Conservation (phyloP, 1,139 yeast genomes). For the Geotrichum klebahnii region DNA sequence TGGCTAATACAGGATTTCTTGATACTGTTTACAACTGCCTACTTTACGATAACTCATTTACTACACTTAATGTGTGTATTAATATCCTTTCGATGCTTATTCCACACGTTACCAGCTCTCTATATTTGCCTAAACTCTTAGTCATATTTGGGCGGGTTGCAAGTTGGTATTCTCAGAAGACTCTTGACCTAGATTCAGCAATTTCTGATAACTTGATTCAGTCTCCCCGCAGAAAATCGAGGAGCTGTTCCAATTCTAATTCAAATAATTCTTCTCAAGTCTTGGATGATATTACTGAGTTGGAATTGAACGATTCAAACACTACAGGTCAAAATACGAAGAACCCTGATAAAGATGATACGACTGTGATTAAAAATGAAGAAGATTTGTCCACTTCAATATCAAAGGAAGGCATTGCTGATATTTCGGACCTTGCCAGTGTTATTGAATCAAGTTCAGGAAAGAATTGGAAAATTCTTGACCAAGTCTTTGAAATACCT, state of each 20-base stretch:
- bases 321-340: not conserved
- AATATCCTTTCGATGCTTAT: conserved; percentile 51
- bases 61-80: conserved; percentile 45
- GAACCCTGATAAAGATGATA: no score
- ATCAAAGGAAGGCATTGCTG: not conserved
- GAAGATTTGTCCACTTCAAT: no score
- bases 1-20: conserved; percentile 10
- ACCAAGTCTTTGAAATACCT: conserved; percentile 27
- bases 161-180: conserved; percentile 37
- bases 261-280: not conserved
- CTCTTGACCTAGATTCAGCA: conserved; percentile 1
- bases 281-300: no score
- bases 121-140: conserved; percentile 45
- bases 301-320: not conserved
- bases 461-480: conserved; percentile 38
- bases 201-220: not conserved
- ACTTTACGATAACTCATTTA: conserved; percentile 46
- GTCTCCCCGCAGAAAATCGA: not conserved
- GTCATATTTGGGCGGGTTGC: conserved; percentile 48
- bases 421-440: not conserved
- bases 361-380: no score
- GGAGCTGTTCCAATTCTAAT: not conserved
- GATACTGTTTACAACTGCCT: conserved; percentile 42
- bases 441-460: not conserved
- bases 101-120: conserved; percentile 46